Percentiles rank a stretch among this genome's conserved stretches.
Conservation (phyloP, 2,329 filamentous ascomycete genomes). For the Fusarium solani-melongenae region DNA sequence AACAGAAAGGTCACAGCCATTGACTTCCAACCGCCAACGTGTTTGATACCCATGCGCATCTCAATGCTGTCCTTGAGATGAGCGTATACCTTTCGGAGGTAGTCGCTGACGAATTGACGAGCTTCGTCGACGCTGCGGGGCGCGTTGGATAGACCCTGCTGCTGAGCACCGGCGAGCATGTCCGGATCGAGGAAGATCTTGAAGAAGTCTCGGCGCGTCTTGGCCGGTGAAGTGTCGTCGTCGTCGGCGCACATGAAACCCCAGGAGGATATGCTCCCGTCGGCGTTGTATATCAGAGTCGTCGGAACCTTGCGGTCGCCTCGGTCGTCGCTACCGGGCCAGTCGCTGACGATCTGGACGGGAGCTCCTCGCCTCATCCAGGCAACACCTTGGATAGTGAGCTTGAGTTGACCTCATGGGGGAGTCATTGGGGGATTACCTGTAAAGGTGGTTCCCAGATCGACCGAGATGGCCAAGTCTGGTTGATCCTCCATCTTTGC, state of each 20-base stretch:
- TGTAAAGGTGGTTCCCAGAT: slow-evolving; percentile 60
- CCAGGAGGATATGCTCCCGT: slow-evolving; percentile 60
- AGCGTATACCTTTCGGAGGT: slow-evolving; percentile 59
- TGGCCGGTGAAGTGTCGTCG: slow-evolving; percentile 47
- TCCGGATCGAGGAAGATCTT: slow-evolving; percentile 64
- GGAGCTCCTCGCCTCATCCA: slow-evolving; percentile 54
- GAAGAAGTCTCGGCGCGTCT: slow-evolving; percentile 61
- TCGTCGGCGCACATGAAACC: slow-evolving; percentile 63
- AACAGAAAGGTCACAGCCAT: slow-evolving; percentile 65
- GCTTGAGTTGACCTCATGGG: not conserved
- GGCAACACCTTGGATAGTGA: slow-evolving; percentile 45
- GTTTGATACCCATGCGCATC: slow-evolving; percentile 51
- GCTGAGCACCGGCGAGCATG: slow-evolving; percentile 55
- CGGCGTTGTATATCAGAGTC: slow-evolving; percentile 58
- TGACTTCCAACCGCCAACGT: slow-evolving; percentile 54
- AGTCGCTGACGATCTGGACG: slow-evolving; percentile 61
- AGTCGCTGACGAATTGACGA: slow-evolving; percentile 61
- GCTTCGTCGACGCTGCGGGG: slow-evolving; percentile 56
- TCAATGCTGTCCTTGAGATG: slow-evolving; percentile 60
- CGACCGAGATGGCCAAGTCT: slow-evolving; percentile 56
- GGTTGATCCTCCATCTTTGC: slow-evolving; percentile 41
- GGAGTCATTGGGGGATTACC: slow-evolving; percentile 41
- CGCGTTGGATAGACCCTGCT: slow-evolving; percentile 55
- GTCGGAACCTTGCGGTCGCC: slow-evolving; percentile 68
- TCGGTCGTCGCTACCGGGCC: slow-evolving; percentile 63